These are phyloP conservation scores for Boletellus ananas DNA, from an alignment of 768 basidiomycete genomes.

Conservation along the genomic window DNA sequence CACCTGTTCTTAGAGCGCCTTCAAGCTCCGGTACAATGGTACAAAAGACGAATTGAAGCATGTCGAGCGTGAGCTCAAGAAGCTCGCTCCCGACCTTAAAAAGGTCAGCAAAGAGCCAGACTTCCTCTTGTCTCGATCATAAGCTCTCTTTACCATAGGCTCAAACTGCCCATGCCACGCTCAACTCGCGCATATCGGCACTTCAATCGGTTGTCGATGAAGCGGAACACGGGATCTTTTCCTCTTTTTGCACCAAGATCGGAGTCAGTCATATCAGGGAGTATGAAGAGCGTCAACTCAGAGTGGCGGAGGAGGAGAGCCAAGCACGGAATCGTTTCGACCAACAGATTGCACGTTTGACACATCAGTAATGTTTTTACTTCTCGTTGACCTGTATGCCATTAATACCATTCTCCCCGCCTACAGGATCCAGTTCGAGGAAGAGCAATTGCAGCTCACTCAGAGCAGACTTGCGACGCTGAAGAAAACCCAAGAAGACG, in stretches of 20 bases:
- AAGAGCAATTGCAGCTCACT: slow-evolving; percentile 63
- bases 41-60: slow-evolving; percentile 84
- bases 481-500: slow-evolving; percentile 46
- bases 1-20: slow-evolving; percentile 53
- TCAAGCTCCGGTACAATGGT: slow-evolving; percentile 70
- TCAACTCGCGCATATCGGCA: slow-evolving; percentile 52
- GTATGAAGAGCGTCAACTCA: slow-evolving; percentile 90
- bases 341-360: slow-evolving; percentile 80
- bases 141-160: slow-evolving; percentile 37
- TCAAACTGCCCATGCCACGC: slow-evolving; percentile 45
- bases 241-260: slow-evolving; percentile 74
- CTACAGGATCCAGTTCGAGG: slow-evolving; percentile 73
- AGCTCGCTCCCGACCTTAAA: slow-evolving; percentile 62
- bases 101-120: slow-evolving; percentile 44
- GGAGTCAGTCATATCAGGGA: slow-evolving; percentile 80
- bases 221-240: slow-evolving; percentile 80
- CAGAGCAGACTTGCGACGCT: slow-evolving; percentile 61
- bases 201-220: slow-evolving; percentile 59
- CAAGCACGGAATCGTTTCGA: slow-evolving; percentile 80
- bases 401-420: slow-evolving; percentile 2
- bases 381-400: background rate
- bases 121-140: background rate
- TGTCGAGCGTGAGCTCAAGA: slow-evolving; percentile 65
- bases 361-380: slow-evolving; percentile 65
- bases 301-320: slow-evolving; percentile 83